Evolutionary conservation across 306 rosid genomes (phyloP).

Genomic region (Casuarina cunninghamiana): DNA sequence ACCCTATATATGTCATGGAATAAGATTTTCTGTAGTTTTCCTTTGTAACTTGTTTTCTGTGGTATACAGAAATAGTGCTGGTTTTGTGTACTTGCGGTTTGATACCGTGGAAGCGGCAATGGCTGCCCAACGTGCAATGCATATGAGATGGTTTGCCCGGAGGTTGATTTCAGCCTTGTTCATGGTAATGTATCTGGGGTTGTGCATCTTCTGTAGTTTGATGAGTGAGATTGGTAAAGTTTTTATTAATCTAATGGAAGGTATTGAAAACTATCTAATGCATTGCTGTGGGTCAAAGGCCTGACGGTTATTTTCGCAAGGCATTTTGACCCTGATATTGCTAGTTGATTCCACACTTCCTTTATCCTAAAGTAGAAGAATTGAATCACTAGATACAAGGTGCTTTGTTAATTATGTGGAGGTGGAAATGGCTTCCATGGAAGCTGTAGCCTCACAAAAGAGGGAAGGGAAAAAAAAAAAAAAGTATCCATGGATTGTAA

Average conservation of each 20-base stretch:
- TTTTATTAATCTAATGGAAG: neutral
- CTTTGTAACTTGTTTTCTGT: slow-evolving; percentile 11
- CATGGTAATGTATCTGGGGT: slow-evolving; percentile 57
- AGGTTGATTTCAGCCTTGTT: slow-evolving; percentile 75
- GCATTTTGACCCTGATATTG: no score
- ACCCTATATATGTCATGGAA: neutral
- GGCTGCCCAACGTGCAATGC: slow-evolving; percentile 91
- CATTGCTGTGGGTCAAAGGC: neutral
- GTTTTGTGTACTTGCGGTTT: slow-evolving; percentile 83
- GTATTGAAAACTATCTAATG: neutral
- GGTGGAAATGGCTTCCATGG: neutral
- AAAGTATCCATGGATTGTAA: neutral
- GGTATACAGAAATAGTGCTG: slow-evolving; percentile 77
- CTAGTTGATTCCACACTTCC: neutral
- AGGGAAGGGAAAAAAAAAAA: neutral
- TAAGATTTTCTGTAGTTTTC: neutral
- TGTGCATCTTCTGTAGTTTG: neutral
- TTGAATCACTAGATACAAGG: neutral
- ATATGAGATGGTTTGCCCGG: slow-evolving; percentile 96
- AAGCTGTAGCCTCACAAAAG: neutral
- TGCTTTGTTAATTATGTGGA: neutral
- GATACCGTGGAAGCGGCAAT: slow-evolving; percentile 80
- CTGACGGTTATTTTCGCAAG: neutral
- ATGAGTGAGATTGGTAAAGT: neutral
- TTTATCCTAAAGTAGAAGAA: neutral